Base-by-base conservation (phyloP, 306 rosid species). In the Clitoria ternatea region DNA sequence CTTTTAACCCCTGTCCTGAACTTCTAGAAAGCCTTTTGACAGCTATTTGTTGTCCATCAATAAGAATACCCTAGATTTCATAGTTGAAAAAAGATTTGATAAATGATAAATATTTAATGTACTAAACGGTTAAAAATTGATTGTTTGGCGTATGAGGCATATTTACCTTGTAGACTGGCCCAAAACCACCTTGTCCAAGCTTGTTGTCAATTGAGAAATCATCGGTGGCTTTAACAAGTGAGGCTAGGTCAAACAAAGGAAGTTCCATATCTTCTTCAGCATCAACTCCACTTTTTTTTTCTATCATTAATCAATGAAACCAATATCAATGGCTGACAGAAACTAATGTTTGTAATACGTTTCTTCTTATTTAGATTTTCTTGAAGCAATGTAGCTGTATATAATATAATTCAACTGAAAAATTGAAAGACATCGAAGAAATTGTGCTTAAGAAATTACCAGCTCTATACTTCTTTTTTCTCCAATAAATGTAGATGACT, bases 181-280 rank as follows among this genome's bases (percentile, higher is more conserved):
- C 91, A 68, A 88, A 88, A n/a, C 86, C 89, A 14, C 90, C 89
- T 80, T 84, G 80, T 7, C 87, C 92, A 1, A 82, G 81, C 77
- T 84, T 80, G 3, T 77, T 80, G 5, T 49, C 7, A 22, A 3
- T 26, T 15, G 87, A 78, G 42, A 87, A 84, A 54, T 61, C 55
- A 40, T 80, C 32, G 0, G 92, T 87, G 20, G 92, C 92, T 13
- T 0, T 13, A 0, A 48, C 23, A 74, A 87, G 53, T 1, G 78
- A 56, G 7, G 70, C 2, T 7, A 82, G 54, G 35, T 78, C 78
- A n/a, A 84, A 78, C 1, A 78, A 52, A 0, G 82, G 92, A 10
- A 87, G 86, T 14, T 81, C 88, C 19, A 76, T 3, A 39, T 78
- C 85, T 9, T 85, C 80, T 1, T 55, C 32, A 29, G n/a, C n/a